Evolutionary conservation across 2,329 filamentous ascomycete genomes (phyloP).

Genomic region (Sporothrix dimorphospora): DNA sequence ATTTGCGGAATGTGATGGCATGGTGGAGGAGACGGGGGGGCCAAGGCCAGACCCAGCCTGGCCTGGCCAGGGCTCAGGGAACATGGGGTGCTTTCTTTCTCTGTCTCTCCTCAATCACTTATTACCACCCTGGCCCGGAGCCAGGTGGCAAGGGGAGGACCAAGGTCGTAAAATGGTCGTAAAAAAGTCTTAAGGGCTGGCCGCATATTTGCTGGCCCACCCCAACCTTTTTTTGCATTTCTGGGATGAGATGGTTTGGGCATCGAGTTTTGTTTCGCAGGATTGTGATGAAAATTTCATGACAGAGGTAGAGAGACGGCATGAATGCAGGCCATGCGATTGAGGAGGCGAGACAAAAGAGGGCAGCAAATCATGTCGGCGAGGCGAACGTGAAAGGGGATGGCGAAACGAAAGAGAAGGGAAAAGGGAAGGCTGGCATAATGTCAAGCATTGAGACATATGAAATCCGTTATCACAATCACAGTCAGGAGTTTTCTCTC

Average conservation of each 20-base stretch:
- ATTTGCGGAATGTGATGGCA: slow-evolving; percentile 20
- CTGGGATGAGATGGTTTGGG: background rate
- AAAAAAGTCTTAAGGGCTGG: no score
- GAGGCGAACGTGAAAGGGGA: background rate
- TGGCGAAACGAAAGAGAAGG: background rate
- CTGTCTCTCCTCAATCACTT: background rate
- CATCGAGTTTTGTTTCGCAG: slow-evolving; percentile 1
- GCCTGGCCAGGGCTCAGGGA: background rate
- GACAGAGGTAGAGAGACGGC: background rate
- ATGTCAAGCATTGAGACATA: background rate
- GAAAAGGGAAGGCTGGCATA: background rate
- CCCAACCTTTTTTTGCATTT: background rate
- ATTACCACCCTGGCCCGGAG: background rate
- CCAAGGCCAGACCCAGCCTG: slow-evolving; percentile 1
- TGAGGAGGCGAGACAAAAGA: background rate
- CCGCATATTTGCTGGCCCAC: slow-evolving; percentile 20
- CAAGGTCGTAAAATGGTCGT: background rate
- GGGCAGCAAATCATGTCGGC: background rate
- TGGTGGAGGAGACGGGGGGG: background rate
- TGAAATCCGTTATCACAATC: slow-evolving; percentile 6
- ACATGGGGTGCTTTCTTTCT: background rate
- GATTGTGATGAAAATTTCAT: slow-evolving; percentile 3
- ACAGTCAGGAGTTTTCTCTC: no score
- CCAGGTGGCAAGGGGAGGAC: background rate
- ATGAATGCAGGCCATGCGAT: background rate